phyloP scores from a whole-genome alignment of 495 filamentous ascomycete species.

The Collariella sp. region DNA sequence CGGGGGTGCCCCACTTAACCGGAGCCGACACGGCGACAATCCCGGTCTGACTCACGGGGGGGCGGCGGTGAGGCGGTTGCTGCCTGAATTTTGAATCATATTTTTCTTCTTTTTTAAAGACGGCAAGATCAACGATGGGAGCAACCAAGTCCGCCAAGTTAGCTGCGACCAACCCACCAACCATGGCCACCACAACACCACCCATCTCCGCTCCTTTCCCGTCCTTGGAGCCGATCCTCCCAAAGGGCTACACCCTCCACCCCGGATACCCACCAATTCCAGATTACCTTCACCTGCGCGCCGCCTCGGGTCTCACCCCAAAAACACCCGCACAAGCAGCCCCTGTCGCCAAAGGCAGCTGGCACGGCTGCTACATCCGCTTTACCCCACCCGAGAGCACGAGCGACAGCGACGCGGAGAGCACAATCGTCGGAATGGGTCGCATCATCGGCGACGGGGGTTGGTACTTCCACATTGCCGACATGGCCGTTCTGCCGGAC shows the following conservation, averaged over 20 bases:
- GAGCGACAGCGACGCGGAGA: background rate
- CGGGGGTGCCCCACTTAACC: background rate
- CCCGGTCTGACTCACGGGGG: background rate
- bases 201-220: background rate
- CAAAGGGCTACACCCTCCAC: slow-evolving; percentile 28
- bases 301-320: slow-evolving; percentile 29
- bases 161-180: background rate
- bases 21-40: background rate
- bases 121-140: too few species aligned
- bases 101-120: too few species aligned
- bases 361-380: slow-evolving; percentile 38
- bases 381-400: slow-evolving; percentile 9
- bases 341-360: slow-evolving; percentile 29
- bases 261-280: slow-evolving; percentile 30
- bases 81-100: background rate
- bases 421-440: slow-evolving; percentile 39
- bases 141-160: background rate
- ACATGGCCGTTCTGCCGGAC: slow-evolving; percentile 42
- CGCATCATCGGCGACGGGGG: slow-evolving; percentile 46
- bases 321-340: slow-evolving; percentile 32
- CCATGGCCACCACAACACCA: background rate
- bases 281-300: slow-evolving; percentile 35
- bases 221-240: slow-evolving; percentile 14
- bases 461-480: slow-evolving; percentile 47
- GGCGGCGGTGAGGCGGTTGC: background rate